phyloP scores from a whole-genome alignment of 2,329 filamentous ascomycete genomes.

The Venturia nashicola region DNA sequence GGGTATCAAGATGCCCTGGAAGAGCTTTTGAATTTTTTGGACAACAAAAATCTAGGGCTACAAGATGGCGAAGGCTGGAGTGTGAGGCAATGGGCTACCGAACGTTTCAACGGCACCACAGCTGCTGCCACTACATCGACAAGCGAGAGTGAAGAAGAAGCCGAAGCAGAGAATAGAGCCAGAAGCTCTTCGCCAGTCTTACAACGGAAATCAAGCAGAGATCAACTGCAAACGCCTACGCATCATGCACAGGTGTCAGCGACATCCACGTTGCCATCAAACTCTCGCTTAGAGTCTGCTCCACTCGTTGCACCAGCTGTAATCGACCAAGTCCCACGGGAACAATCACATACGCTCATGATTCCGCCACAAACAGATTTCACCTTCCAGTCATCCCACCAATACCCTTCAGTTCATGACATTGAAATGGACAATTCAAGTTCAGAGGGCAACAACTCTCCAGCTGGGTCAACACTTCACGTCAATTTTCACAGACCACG shows the following conservation, averaged over 20 bases:
- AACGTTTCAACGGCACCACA: conserved; percentile 54
- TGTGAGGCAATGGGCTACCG: conserved; percentile 55
- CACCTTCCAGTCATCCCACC: conserved; percentile 54
- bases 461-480: conserved; percentile 13
- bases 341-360: conserved; percentile 12
- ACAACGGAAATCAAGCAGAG: conserved; percentile 34
- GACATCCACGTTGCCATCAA: not conserved
- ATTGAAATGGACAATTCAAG: conserved; percentile 48
- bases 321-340: conserved; percentile 10
- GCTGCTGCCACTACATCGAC: conserved; percentile 31
- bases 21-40: conserved; percentile 74
- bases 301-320: conserved; percentile 12
- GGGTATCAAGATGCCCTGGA: conserved; percentile 93
- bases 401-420: conserved; percentile 39
- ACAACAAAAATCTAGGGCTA: conserved; percentile 67
- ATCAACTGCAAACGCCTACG: conserved; percentile 19
- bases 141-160: conserved; percentile 59
- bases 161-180: conserved; percentile 46
- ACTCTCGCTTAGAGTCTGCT: conserved; percentile 16
- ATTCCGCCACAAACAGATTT: conserved; percentile 35
- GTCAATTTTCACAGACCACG: conserved; percentile 8
- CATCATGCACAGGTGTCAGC: not conserved
- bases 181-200: conserved; percentile 46
- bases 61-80: conserved; percentile 65
- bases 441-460: conserved; percentile 16